A percentile compares a stretch with the other conserved stretches of the same genome.
Conservation (phyloP, 352 stramenopile species). For the Blastocystis sp. region DNA sequence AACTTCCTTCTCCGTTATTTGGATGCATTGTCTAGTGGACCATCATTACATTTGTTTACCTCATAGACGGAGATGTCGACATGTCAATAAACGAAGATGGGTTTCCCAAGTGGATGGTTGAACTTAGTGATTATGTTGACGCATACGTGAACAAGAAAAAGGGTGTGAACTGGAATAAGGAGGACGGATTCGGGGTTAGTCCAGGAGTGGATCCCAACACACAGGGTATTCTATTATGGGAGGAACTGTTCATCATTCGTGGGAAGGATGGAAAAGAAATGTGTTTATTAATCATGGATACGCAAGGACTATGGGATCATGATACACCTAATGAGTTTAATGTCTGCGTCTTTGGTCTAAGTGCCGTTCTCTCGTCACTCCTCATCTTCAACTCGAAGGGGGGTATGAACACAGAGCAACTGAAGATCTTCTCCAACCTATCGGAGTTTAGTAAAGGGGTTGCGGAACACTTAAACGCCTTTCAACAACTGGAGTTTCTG, state of each 20-base stretch:
- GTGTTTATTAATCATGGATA: not conserved
- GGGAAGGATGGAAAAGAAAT: not conserved
- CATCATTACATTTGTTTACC: no score
- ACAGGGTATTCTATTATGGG: not conserved
- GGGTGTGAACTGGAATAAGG: no score
- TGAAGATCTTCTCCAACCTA: not conserved
- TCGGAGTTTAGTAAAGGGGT: not conserved
- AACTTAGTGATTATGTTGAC: not conserved
- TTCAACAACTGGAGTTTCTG: not conserved
- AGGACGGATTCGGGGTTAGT: not conserved
- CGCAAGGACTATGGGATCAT: not conserved
- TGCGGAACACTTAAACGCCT: not conserved
- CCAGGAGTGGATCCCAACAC: not conserved
- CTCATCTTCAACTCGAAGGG: not conserved
- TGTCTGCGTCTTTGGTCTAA: not conserved
- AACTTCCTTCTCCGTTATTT: no score
- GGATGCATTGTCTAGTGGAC: no score
- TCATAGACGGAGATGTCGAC: no score
- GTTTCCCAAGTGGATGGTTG: not conserved
- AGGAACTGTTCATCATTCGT: not conserved
- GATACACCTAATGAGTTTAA: not conserved
- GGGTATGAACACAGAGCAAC: not conserved
- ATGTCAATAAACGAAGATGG: not conserved
- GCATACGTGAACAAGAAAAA: not conserved
- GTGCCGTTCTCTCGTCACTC: not conserved